phyloP scores from a whole-genome alignment of 2,329 filamentous ascomycete genomes.

The Sphaerulina musiva region DNA sequence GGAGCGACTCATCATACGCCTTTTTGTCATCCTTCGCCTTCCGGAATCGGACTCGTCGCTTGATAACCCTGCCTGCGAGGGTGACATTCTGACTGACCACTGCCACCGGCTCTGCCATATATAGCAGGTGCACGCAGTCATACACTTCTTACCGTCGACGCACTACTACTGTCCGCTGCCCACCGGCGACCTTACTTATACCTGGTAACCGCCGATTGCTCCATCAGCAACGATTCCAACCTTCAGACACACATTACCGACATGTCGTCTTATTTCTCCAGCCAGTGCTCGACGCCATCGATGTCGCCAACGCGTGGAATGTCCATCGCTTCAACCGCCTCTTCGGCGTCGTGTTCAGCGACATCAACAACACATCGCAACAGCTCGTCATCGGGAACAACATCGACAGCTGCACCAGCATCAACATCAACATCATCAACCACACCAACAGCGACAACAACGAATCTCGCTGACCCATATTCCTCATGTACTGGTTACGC shows the following conservation, averaged over 20 bases:
- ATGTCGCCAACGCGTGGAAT: slow-evolving; percentile 16
- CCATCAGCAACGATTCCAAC: not conserved
- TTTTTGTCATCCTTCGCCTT: slow-evolving; percentile 11
- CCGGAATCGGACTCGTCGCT: slow-evolving; percentile 5
- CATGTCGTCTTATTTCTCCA: slow-evolving; percentile 15
- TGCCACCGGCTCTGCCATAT: slow-evolving; percentile 5
- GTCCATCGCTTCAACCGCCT: slow-evolving; percentile 12
- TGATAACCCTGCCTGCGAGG: not conserved
- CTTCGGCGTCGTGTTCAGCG: slow-evolving; percentile 5
- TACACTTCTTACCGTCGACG: slow-evolving; percentile 4
- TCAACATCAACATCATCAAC: slow-evolving; percentile 9
- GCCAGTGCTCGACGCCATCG: slow-evolving; percentile 9
- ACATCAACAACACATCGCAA: not conserved
- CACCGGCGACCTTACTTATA: not conserved
- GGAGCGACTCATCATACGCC: slow-evolving; percentile 8
- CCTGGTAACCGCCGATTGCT: not conserved
- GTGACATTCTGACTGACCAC: slow-evolving; percentile 11
- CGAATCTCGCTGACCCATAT: slow-evolving; percentile 17
- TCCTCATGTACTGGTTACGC: slow-evolving; percentile 19
- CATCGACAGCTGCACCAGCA: slow-evolving; percentile 2
- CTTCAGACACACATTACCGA: not conserved
- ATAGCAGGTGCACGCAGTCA: slow-evolving; percentile 11
- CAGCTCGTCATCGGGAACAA: slow-evolving; percentile 9
- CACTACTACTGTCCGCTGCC: slow-evolving; percentile 3
- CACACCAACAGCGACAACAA: slow-evolving; percentile 14